Conservation (phyloP, 176 grass and related monocot genomes). For the Metroxylon sagu region DNA sequence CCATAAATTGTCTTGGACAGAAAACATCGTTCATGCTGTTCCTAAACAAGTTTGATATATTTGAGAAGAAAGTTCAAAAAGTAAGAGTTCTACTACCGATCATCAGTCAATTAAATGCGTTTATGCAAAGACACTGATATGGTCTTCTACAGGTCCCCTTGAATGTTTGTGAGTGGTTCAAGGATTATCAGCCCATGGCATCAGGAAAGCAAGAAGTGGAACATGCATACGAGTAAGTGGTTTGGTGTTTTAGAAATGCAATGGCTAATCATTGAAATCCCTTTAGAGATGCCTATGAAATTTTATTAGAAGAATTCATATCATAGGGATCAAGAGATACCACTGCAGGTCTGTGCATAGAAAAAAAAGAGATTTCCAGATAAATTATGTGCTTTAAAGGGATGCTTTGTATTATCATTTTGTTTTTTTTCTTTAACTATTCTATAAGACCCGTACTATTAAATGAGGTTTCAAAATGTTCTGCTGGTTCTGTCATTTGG, state of each 20-base stretch:
- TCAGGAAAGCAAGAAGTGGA: constrained; percentile 92
- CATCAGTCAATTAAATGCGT: background rate
- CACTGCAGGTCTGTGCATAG: no score
- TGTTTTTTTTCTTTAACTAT: no score
- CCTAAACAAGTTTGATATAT: constrained; percentile 98
- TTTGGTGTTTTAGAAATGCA: background rate
- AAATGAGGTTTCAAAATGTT: no score
- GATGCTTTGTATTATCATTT: no score
- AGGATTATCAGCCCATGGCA: constrained; percentile 70
- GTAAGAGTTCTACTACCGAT: constrained; percentile 17
- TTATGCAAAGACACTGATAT: constrained; percentile 8
- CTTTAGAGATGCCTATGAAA: background rate
- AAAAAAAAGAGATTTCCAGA: no score
- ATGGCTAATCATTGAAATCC: background rate
- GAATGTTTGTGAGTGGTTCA: constrained; percentile 88
- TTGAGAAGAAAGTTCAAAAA: constrained; percentile 94
- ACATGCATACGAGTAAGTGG: constrained; percentile 84
- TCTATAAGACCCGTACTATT: no score
- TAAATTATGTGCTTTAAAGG: no score
- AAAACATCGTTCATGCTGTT: constrained; percentile 98
- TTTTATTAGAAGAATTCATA: no score
- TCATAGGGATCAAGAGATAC: no score
- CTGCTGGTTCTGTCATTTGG: no score
- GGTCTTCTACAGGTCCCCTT: constrained; percentile 57
- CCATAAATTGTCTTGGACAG: constrained; percentile 27